phyloP scores from a whole-genome alignment of 148 eudicot genomes.

The Amaranthus cruentus region DNA sequence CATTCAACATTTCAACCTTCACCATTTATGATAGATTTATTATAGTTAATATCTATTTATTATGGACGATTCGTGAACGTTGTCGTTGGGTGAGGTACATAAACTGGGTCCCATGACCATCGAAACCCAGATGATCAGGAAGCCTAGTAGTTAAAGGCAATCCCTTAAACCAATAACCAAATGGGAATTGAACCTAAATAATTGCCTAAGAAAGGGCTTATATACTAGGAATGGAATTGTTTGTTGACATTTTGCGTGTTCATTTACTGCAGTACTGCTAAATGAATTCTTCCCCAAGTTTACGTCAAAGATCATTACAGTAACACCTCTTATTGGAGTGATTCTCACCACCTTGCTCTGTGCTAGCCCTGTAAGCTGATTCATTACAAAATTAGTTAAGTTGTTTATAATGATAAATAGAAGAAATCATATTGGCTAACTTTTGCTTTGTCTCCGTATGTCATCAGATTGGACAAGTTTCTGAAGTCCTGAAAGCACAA shows the following conservation, averaged over 20 bases:
- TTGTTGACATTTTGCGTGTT: too few relatives aligned
- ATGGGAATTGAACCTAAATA: too few relatives aligned
- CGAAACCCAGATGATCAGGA: not conserved
- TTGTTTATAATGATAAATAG: not conserved
- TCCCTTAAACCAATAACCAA: too few relatives aligned
- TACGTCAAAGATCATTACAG: conserved; percentile 82
- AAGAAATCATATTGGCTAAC: not conserved
- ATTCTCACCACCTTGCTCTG: conserved; percentile 93
- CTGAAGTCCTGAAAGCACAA: conserved; percentile 93
- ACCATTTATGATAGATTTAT: not conserved
- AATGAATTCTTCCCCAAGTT: conserved; percentile 95
- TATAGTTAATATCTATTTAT: not conserved
- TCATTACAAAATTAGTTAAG: not conserved
- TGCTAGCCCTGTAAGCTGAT: conserved; percentile 89
- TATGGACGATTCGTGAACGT: not conserved
- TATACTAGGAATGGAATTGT: too few relatives aligned
- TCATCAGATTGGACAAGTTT: conserved; percentile 88
- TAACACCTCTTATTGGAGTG: conserved; percentile 93
- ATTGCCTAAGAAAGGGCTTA: too few relatives aligned
- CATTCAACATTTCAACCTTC: conserved; percentile 14
- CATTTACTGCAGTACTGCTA: conserved; percentile 51
- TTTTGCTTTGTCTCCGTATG: not conserved
- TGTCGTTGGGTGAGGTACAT: not conserved
- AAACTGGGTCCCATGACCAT: not conserved
- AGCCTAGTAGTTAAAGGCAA: too few relatives aligned